These are phyloP conservation scores for Penicillium parvum DNA, from an alignment of 495 filamentous ascomycete species.

Conservation along the genomic window DNA sequence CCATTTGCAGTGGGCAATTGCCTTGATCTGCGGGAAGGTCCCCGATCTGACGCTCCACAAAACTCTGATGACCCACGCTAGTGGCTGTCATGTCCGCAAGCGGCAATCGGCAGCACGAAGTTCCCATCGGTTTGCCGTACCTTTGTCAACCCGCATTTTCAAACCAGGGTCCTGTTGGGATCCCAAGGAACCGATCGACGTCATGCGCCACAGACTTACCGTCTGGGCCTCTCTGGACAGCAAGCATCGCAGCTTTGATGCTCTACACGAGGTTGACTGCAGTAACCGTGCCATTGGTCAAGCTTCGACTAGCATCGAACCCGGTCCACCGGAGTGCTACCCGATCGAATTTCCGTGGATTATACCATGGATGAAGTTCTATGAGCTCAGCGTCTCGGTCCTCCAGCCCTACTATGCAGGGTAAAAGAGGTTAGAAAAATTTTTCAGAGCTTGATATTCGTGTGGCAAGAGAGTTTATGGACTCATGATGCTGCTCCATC, in stretches of 20 bases:
- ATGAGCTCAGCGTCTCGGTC: not conserved
- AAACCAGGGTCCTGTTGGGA: not conserved
- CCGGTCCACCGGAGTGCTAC: conserved; percentile 9
- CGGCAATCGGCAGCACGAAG: conserved; percentile 11
- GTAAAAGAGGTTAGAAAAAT: conserved; percentile 4
- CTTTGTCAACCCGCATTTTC: not conserved
- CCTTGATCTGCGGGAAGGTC: not conserved
- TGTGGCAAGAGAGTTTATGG: conserved; percentile 9
- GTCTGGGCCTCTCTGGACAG: not conserved
- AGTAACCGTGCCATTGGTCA: conserved; percentile 26
- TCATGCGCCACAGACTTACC: not conserved
- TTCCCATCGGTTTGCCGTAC: conserved; percentile 9
- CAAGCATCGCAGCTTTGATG: not conserved
- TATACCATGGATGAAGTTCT: conserved; percentile 1
- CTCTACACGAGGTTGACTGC: not conserved
- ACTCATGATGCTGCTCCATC: conserved; percentile 4
- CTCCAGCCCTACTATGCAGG: not conserved
- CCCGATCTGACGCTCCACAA: too few species aligned
- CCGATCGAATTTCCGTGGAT: not conserved
- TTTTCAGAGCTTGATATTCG: conserved; percentile 1
- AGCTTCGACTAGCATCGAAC: not conserved
- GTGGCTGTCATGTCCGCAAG: conserved; percentile 17
- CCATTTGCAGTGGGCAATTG: not conserved
- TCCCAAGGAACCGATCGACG: conserved; percentile 2
- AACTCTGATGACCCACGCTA: too few species aligned